Base-by-base conservation (phyloP, 768 basidiomycete genomes). In the Suillus alpinus region DNA sequence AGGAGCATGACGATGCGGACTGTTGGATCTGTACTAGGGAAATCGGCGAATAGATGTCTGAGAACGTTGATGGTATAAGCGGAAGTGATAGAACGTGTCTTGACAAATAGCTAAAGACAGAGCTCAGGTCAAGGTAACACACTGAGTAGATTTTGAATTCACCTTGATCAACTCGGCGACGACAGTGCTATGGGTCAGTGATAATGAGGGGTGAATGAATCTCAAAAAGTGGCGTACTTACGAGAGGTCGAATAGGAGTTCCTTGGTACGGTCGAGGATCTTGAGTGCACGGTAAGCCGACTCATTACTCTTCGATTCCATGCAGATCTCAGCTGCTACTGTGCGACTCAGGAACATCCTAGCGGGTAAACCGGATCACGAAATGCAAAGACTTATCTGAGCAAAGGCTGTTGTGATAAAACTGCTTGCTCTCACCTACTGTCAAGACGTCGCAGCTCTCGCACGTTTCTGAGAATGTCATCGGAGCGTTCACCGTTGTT, bases 311-410 rank as follows among this genome's bases (percentile, higher is more conserved):
- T 86, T 87, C 18, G 86, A 84, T 71, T 92, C 90, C 87, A 92
- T 90, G 67, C 89, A 89, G 29, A 91, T 82, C 69, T 92, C 91
- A 2, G 86, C 89, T 0, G 89, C 90, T n/a, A 92, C 88, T 13
- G 90, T 91, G 50, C 90, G 85, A 66, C 85, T 89, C 55, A 92
- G 77, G 69, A 90, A 92, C 89, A 92, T 91, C 53, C 91, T 92
- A 62, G 23, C 9, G 6, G 14, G 10, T 3, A 55, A 55, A 39
- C 36, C 8, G 5, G 23, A n/a, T 14, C 63, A 43, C 44, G 61
- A 34, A 34, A 51, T 31, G 32, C 32, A 46, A 12, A n/a, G 16
- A 56, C 31, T 46, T 34, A 23, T 39, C 64, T 46, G 46, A 68
- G 52, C 52, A 60, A 16, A 43, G 18, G 16, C 12, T 26, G 3